Evolutionary conservation across 306 rosid species (phyloP).

Genomic region (Amphicarpaea edgeworthii): DNA sequence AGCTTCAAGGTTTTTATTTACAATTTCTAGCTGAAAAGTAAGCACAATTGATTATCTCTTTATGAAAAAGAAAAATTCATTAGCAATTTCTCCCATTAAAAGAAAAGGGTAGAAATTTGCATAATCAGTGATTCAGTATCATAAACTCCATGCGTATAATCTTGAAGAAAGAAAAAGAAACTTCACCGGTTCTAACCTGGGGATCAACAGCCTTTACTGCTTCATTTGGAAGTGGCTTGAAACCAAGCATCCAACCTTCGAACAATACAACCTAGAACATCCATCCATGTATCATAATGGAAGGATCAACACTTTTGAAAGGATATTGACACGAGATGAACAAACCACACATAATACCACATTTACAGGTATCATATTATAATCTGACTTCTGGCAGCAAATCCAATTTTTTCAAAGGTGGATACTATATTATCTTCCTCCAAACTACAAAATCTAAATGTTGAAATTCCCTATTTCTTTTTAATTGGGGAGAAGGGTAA

Average conservation of each 20-base stretch:
- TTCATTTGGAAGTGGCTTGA: constrained; percentile 79
- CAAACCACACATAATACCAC: not conserved
- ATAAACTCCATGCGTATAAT: not conserved
- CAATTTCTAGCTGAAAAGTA: constrained; percentile 69
- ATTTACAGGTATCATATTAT: not conserved
- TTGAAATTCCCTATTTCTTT: not conserved
- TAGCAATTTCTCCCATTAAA: constrained; percentile 14
- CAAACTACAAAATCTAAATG: not conserved
- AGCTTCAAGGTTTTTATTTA: constrained; percentile 79
- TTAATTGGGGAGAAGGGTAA: not conserved
- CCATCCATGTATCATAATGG: constrained; percentile 41
- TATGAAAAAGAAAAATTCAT: constrained; percentile 12
- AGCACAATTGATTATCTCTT: constrained; percentile 18
- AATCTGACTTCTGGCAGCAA: not conserved
- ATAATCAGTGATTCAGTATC: not conserved
- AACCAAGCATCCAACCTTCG: constrained; percentile 99
- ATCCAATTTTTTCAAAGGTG: not conserved
- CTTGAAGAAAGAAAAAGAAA: constrained; percentile 12
- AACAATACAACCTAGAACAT: constrained; percentile 74
- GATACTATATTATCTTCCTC: constrained; percentile 12
- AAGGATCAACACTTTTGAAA: constrained; percentile 26
- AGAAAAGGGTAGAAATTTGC: constrained; percentile 21
- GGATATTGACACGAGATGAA: constrained; percentile 9
- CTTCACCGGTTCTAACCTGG: constrained; percentile 63
- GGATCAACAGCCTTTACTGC: constrained; percentile 77